Evolutionary conservation across 495 filamentous ascomycete genomes (phyloP).

Genomic region (Poronia punctata): DNA sequence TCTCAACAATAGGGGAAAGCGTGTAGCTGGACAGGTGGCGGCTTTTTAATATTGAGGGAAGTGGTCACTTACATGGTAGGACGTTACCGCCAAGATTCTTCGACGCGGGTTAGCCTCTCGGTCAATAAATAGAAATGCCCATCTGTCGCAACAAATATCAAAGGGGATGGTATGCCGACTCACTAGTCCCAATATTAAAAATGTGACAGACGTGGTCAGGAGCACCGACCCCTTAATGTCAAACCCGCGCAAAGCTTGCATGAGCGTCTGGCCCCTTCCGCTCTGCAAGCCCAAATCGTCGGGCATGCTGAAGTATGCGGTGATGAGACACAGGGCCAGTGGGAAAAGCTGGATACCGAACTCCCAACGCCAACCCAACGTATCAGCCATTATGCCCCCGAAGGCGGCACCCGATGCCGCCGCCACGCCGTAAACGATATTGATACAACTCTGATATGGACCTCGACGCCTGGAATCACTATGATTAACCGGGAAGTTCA

Average conservation of each 20-base stretch:
- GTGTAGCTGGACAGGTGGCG: no score
- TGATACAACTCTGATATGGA: slow-evolving; percentile 70
- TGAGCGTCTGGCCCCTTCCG: slow-evolving; percentile 40
- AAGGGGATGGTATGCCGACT: no score
- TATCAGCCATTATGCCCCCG: slow-evolving; percentile 67
- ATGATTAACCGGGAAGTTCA: no score
- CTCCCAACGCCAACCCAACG: slow-evolving; percentile 68
- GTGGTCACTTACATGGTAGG: slow-evolving; percentile 49
- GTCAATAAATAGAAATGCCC: slow-evolving; percentile 16
- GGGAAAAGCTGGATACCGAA: slow-evolving; percentile 60
- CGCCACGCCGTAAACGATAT: slow-evolving; percentile 55
- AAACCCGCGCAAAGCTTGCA: slow-evolving; percentile 56
- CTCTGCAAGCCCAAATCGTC: slow-evolving; percentile 49
- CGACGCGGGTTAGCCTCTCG: no score
- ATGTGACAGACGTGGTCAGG: slow-evolving; percentile 56
- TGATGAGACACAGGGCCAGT: slow-evolving; percentile 52
- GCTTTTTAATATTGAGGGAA: no score
- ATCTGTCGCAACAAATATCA: no score
- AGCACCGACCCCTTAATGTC: slow-evolving; percentile 61
- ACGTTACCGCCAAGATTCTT: slow-evolving; percentile 73
- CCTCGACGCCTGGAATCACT: slow-evolving; percentile 50
- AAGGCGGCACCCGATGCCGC: slow-evolving; percentile 62
- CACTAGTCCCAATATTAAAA: slow-evolving; percentile 63
- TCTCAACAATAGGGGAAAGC: no score
- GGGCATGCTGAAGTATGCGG: slow-evolving; percentile 53